Percentiles rank a stretch among this genome's conserved stretches.
These are phyloP conservation scores for Starmera quercuum DNA, from an alignment of 805 yeast genomes.

Conservation along the genomic window DNA sequence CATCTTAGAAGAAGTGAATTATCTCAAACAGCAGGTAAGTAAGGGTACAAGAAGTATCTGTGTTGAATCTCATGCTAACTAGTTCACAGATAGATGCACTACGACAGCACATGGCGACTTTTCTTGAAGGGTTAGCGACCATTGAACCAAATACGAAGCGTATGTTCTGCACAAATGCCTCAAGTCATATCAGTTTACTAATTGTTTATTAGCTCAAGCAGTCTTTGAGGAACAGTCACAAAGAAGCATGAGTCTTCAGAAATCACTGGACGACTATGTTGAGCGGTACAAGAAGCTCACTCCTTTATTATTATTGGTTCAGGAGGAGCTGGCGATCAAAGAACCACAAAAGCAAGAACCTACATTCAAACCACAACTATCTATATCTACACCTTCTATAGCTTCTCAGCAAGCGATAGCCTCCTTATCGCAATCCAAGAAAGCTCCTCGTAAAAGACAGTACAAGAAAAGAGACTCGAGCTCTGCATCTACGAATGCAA, in stretches of 20 bases:
- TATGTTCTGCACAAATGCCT: conserved; percentile 6
- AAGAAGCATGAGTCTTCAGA: conserved; percentile 26
- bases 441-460: conserved; percentile 12
- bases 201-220: conserved; percentile 13
- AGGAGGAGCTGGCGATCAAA: conserved; percentile 41
- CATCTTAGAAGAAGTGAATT: conserved; percentile 27
- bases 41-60: not conserved
- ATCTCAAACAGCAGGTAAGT: conserved; percentile 22
- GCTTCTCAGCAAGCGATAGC: conserved; percentile 4
- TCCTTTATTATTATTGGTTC: conserved; percentile 40
- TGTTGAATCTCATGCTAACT: conserved; percentile 2
- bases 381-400: not conserved
- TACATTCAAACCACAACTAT: conserved; percentile 46
- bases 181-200: not conserved
- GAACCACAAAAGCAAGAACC: conserved; percentile 61
- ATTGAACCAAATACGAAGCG: conserved; percentile 27
- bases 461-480: conserved; percentile 12
- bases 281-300: conserved; percentile 35
- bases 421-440: conserved; percentile 7
- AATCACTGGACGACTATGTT: conserved; percentile 36
- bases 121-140: conserved; percentile 27
- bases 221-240: conserved; percentile 25
- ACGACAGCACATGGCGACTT: conserved; percentile 32
- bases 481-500: conserved; percentile 47
- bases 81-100: conserved; percentile 17